These are phyloP conservation scores for Kalmanozyma brasiliensis DNA, from an alignment of 1,284 basidiomycete genomes.

Conservation along the genomic window DNA sequence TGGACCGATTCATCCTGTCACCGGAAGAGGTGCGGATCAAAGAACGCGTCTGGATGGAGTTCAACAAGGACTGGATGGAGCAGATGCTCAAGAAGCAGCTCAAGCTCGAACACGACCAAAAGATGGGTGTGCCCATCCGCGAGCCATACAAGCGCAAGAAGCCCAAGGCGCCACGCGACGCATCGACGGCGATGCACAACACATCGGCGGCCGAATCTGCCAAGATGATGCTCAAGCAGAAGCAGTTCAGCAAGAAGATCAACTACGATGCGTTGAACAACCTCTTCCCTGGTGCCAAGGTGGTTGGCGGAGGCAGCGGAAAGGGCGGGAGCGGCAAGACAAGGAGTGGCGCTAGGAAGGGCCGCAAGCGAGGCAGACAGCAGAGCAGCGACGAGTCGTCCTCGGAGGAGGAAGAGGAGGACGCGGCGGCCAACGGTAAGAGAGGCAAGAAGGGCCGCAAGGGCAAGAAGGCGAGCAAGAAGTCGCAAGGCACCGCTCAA, in stretches of 20 bases:
- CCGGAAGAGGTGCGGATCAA: constrained; percentile 89
- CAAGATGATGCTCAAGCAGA: constrained; percentile 65
- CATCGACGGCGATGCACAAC: constrained; percentile 56
- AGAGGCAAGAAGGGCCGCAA: constrained; percentile 11
- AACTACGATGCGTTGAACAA: constrained; percentile 66
- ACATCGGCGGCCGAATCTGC: constrained; percentile 63
- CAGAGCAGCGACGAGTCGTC: constrained; percentile 34
- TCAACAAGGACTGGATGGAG: constrained; percentile 93
- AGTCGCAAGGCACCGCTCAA: constrained; percentile 8
- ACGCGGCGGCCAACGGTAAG: constrained; percentile 1
- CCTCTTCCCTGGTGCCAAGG: constrained; percentile 55
- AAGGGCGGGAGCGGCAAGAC: constrained; percentile 16
- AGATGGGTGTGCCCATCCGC: constrained; percentile 59
- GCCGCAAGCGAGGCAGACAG: constrained; percentile 29
- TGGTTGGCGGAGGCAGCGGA: constrained; percentile 19
- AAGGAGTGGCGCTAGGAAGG: constrained; percentile 3
- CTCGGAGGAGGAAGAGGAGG: constrained; percentile 35
- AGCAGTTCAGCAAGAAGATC: constrained; percentile 64
- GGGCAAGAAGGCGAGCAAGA: constrained; percentile 19
- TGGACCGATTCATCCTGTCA: constrained; percentile 82
- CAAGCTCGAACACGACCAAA: constrained; percentile 65
- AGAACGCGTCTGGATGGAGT: constrained; percentile 94
- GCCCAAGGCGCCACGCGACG: constrained; percentile 58
- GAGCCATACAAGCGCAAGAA: constrained; percentile 59
- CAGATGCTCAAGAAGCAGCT: constrained; percentile 70